A percentile compares a stretch with the other conserved stretches of the same genome.
Evolutionary conservation across 108 stramenopile genomes (phyloP).

Genomic region (Skeletonema menzelii): DNA sequence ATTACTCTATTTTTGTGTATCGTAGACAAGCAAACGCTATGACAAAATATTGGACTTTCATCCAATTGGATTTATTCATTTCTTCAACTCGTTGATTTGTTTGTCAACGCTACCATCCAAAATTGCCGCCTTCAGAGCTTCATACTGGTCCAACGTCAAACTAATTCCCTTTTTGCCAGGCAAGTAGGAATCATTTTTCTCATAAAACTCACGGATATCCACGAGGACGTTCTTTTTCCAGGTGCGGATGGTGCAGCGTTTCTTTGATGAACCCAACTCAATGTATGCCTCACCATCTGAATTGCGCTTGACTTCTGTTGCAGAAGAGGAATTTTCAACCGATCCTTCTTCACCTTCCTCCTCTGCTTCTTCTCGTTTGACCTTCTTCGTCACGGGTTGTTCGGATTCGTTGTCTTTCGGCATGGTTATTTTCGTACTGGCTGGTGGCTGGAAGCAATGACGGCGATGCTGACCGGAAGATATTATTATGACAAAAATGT

Average conservation of each 20-base stretch:
- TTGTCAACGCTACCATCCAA: constrained; percentile 45
- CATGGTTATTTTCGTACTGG: background rate
- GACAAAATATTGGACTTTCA: background rate
- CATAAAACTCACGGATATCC: constrained; percentile 85
- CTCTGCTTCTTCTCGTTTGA: background rate
- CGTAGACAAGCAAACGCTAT: background rate
- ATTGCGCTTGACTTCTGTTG: constrained; percentile 43
- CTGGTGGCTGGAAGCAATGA: background rate
- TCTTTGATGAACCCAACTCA: constrained; percentile 56
- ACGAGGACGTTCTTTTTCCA: constrained; percentile 70
- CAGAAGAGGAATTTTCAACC: background rate
- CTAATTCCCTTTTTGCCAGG: constrained; percentile 85
- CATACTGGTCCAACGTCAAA: constrained; percentile 71
- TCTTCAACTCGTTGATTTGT: constrained; percentile 31
- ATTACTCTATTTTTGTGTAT: background rate
- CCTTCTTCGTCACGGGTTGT: background rate
- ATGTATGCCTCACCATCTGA: constrained; percentile 75
- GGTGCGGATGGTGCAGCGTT: constrained; percentile 62
- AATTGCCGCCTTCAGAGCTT: constrained; percentile 5
- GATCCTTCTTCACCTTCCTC: background rate
- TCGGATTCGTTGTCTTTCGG: background rate
- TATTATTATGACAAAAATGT: background rate
- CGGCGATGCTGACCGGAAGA: background rate
- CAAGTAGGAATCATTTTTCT: constrained; percentile 67
- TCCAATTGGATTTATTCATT: background rate